Base-by-base conservation (phyloP, 352 stramenopile species). In the Paralagenidium karlingii region DNA sequence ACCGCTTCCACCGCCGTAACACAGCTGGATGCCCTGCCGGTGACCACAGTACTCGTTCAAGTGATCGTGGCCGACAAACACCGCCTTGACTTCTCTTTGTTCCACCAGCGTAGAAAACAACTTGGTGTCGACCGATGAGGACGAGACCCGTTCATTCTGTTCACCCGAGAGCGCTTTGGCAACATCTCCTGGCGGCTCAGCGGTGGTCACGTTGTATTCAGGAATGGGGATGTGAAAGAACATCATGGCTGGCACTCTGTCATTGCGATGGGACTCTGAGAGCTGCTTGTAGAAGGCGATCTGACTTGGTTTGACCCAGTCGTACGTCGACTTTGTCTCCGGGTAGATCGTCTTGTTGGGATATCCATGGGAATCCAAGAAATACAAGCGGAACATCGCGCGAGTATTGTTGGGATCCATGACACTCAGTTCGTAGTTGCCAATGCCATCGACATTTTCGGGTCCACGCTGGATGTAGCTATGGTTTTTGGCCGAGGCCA, bases 331-430 rank as follows among this genome's bases (percentile, higher is more conserved):
- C 21, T 5, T 47, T 3, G 68, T 38, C 21, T 55, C 45, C 19
- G 55, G 60, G 24, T 58, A 63, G 6, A 36, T 53, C 1, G 33
- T 13, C 5, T 39, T 52, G 44, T 76, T 40, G 3, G 68, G 58
- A n/a, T 50, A 54, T 6, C 41, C 48, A 27, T 62, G 47, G 2
- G 64, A 82, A 38, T 84, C 70, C 15, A 84, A 44, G 36, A 84
- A 82, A 53, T 84, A 84, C 67, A 84, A 74, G 24, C 61, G 64
- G 27, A 82, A 71, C 3, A 78, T 63, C 8, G 47, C 60, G 0
- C 26, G 33, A 0, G 62, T 55, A 13, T 43, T 21, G 0, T 39
- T 11, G n/a, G n/a, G n/a, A n/a, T n/a, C n/a, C 13, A 67, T 33
- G 5, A 82, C 39, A 26, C 53, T 61, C 9, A 85, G 40, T 26